Evolutionary conservation across 73 alveolate species (phyloP).

Genomic region (Tetrahymena thermophila): DNA sequence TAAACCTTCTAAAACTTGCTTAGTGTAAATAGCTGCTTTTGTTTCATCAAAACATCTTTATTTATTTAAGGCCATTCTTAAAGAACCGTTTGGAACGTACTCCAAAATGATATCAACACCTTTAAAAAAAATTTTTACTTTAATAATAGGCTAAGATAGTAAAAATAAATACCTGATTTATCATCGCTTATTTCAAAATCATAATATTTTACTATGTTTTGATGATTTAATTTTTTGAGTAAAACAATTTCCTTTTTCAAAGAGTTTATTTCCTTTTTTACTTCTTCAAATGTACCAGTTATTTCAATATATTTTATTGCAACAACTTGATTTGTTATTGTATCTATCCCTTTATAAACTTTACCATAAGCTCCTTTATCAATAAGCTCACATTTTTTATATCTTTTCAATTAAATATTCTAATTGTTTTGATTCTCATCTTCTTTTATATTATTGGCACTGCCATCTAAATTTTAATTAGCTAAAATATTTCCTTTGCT

Average conservation of each 20-base stretch:
- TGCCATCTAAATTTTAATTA: neutral
- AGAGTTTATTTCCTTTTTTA: constrained; percentile 49
- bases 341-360: constrained; percentile 35
- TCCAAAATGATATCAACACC: constrained; percentile 68
- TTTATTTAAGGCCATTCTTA: constrained; percentile 47
- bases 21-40: constrained; percentile 52
- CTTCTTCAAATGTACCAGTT: neutral
- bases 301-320: constrained; percentile 30
- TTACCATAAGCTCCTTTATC: constrained; percentile 35
- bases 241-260: constrained; percentile 64
- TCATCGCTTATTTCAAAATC: constrained; percentile 54
- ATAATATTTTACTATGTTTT: constrained; percentile 68
- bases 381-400: neutral
- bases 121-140: neutral
- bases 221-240: constrained; percentile 57
- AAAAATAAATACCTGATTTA: neutral
- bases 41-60: constrained; percentile 58
- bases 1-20: constrained; percentile 74
- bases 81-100: constrained; percentile 71
- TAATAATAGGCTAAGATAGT: neutral
- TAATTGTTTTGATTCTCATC: neutral
- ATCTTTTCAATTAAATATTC: neutral
- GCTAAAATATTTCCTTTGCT: neutral
- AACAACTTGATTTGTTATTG: constrained; percentile 25
- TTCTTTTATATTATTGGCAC: neutral